Evolutionary conservation across 176 grass and related monocot genomes (phyloP).

Genomic region (Triticum dicoccoides): DNA sequence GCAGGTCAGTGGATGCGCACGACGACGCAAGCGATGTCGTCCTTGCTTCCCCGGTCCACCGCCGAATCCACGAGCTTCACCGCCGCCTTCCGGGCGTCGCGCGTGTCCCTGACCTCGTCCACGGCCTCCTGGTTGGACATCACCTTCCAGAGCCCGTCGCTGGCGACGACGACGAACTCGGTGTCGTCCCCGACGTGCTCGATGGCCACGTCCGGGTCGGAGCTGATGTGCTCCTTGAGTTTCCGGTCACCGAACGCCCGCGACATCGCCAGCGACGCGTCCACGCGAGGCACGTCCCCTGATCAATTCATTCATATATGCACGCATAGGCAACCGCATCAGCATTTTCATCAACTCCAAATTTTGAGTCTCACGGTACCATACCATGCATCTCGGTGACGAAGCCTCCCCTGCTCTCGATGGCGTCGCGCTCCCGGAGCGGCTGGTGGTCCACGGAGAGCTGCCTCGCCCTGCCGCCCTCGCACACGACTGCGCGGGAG

Average conservation of each 20-base stretch:
- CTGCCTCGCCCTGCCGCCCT: slow-evolving; percentile 36
- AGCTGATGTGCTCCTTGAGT: slow-evolving; percentile 69
- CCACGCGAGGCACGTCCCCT: slow-evolving; percentile 63
- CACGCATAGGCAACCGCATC: background rate
- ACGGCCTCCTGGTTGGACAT: slow-evolving; percentile 61
- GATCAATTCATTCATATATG: background rate
- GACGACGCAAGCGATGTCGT: slow-evolving; percentile 65
- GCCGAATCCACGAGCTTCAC: slow-evolving; percentile 37
- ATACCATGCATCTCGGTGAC: slow-evolving; percentile 34
- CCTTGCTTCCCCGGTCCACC: slow-evolving; percentile 44
- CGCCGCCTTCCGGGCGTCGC: slow-evolving; percentile 40
- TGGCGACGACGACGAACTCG: slow-evolving; percentile 56
- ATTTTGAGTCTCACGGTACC: too few species aligned
- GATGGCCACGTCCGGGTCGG: slow-evolving; percentile 49
- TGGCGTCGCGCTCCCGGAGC: slow-evolving; percentile 33
- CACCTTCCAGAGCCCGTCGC: slow-evolving; percentile 70
- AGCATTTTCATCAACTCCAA: background rate
- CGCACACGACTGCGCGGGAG: slow-evolving; percentile 49
- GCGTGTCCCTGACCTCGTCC: slow-evolving; percentile 17
- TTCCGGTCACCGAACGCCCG: slow-evolving; percentile 52
- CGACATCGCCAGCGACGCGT: slow-evolving; percentile 64
- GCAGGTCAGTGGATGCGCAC: slow-evolving; percentile 35
- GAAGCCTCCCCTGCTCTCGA: slow-evolving; percentile 54
- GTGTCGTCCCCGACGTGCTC: slow-evolving; percentile 42
- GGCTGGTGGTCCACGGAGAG: slow-evolving; percentile 70